Base-by-base conservation (phyloP, 106 monocot genomes). In the Platanthera zijinensis region DNA sequence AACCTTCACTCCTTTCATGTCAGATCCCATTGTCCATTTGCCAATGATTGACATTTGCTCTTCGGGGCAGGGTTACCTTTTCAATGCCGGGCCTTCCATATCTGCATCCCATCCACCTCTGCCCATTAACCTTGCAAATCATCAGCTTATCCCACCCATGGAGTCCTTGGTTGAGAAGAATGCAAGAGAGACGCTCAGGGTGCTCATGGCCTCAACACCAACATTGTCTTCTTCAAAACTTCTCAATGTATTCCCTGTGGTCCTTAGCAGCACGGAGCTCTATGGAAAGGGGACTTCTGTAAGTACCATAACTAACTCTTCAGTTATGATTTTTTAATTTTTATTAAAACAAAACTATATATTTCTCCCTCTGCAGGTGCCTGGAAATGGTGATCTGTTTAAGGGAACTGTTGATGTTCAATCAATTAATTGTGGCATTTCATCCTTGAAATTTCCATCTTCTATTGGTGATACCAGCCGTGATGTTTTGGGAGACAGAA, bases 1-100 rank as follows among this genome's bases (percentile, higher is more conserved):
- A 18, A 87, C 87, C 17, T 97, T 97, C 63, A 84, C 91, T 1
- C 91, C 91, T 7, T 84, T 90, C 84, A 99, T 99, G 82, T 89
- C 97, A 50, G 99, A 99, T 69, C 94, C 99, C 8, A 94, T 99
- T 71, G 99, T 99, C 13, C 99, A 99, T 70, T 78, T 94, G 52
- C 92, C 99, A 2, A 79, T 94, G 28, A 87, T 99, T 57, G 92
- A 92, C 80, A 77, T 99, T 70, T 90, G 94, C 73, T 94, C 94
- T 14, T 87, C 92, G 2, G 99, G 94, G 17, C 99, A 90, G 81
- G 92, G 86, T 3, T 99, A 92, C 82, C 88, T 99, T 46, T 92
- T 99, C 30, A 94, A 88, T 85, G 89, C 92, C 3, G 94, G 90
- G 17, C 90, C 92, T 62, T 53, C 89, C 22, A 92, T 99, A 49